phyloP scores from a whole-genome alignment of 2,329 filamentous ascomycete genomes.

The Xylariaceae sp. region DNA sequence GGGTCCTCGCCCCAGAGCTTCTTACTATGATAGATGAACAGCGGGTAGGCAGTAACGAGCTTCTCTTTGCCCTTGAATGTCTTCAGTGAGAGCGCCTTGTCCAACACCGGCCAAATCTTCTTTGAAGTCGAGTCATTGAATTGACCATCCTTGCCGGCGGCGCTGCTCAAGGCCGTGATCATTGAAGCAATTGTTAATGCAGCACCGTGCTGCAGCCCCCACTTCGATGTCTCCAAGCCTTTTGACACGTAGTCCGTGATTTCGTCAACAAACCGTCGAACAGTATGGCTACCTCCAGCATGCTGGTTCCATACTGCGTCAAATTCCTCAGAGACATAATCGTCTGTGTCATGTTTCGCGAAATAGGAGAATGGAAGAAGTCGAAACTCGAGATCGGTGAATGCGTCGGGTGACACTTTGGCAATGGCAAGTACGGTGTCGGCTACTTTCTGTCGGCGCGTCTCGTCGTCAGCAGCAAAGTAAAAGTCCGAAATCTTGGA shows the following conservation, averaged over 20 bases:
- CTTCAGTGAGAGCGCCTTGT: slow-evolving; percentile 79
- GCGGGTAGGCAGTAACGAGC: slow-evolving; percentile 73
- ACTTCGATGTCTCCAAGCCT: slow-evolving; percentile 74
- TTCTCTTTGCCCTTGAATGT: slow-evolving; percentile 91
- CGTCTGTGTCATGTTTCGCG: slow-evolving; percentile 78
- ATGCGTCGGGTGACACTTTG: slow-evolving; percentile 85
- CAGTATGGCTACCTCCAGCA: slow-evolving; percentile 77
- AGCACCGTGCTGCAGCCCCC: slow-evolving; percentile 85
- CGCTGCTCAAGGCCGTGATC: slow-evolving; percentile 59
- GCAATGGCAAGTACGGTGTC: slow-evolving; percentile 81
- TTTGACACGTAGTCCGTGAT: slow-evolving; percentile 65
- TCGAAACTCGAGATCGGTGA: slow-evolving; percentile 68
- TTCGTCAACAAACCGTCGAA: slow-evolving; percentile 79
- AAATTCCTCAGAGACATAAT: slow-evolving; percentile 75
- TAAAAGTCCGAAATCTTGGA: slow-evolving; percentile 64
- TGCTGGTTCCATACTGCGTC: slow-evolving; percentile 85
- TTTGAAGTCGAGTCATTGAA: slow-evolving; percentile 58
- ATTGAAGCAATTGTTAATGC: slow-evolving; percentile 76
- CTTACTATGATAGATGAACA: slow-evolving; percentile 65
- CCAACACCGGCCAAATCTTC: slow-evolving; percentile 75
- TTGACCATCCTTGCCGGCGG: slow-evolving; percentile 51
- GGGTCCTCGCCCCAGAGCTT: slow-evolving; percentile 51
- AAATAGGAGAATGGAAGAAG: slow-evolving; percentile 86
- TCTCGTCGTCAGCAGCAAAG: slow-evolving; percentile 75
- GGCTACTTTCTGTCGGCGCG: slow-evolving; percentile 68